Conservation (phyloP, 2,329 filamentous ascomycete genomes). For the Colletotrichum coccodes region DNA sequence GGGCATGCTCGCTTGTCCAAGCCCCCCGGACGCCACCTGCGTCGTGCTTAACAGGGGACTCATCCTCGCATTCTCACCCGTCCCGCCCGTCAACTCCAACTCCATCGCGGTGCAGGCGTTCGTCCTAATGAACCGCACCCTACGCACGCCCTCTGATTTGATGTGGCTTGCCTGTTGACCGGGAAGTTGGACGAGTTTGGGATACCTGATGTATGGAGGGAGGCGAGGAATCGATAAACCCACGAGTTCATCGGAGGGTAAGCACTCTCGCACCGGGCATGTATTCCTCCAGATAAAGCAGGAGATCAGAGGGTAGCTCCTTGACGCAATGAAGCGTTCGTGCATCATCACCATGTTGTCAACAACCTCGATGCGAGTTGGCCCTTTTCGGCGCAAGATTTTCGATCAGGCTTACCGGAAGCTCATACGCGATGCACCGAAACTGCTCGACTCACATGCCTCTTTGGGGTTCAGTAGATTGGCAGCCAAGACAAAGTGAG, state of each 20-base stretch:
- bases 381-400: not conserved
- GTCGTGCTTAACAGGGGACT: not conserved
- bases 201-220: not conserved
- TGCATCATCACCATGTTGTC: not conserved
- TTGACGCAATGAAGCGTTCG: too few species aligned
- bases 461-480: not conserved
- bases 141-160: not conserved
- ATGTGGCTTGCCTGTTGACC: not conserved
- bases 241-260: not conserved
- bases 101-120: constrained; percentile 27
- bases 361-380: not conserved
- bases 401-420: not conserved
- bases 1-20: not conserved
- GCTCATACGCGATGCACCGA: not conserved
- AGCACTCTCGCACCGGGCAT: not conserved
- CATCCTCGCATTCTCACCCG: not conserved
- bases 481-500: not conserved
- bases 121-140: constrained; percentile 4
- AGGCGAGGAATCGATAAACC: not conserved
- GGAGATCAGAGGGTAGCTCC: not conserved
- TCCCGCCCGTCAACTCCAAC: constrained; percentile 13
- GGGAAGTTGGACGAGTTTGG: not conserved
- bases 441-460: constrained; percentile 8
- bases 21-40: constrained; percentile 18
- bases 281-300: too few species aligned